phyloP scores from a whole-genome alignment of 768 basidiomycete species.

The Panellus pusillus region DNA sequence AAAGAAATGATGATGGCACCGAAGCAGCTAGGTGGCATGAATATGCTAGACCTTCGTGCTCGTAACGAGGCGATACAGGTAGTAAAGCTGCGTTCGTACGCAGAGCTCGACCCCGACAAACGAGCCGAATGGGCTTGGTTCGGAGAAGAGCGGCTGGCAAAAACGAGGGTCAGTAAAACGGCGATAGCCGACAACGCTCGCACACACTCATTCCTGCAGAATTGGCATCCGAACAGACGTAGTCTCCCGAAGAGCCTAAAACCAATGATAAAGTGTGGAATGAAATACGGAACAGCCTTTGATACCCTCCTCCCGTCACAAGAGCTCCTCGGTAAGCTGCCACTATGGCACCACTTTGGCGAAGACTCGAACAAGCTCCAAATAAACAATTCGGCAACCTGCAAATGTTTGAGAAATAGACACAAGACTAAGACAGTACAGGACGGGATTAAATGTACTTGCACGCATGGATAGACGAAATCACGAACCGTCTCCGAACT shows the following conservation, averaged over 20 bases:
- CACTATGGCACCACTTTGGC: constrained; percentile 35
- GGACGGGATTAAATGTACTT: no score
- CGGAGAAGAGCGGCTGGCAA: constrained; percentile 26
- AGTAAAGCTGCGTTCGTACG: constrained; percentile 28
- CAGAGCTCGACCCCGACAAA: constrained; percentile 7
- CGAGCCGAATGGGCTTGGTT: constrained; percentile 31
- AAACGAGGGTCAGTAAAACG: background rate
- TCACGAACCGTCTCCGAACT: no score
- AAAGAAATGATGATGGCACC: constrained; percentile 21
- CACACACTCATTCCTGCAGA: constrained; percentile 28
- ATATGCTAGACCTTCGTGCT: constrained; percentile 25
- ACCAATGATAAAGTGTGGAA: constrained; percentile 22
- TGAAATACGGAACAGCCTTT: constrained; percentile 19
- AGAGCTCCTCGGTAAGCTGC: constrained; percentile 18
- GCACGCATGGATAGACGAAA: no score
- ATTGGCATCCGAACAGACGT: constrained; percentile 19
- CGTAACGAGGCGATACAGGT: constrained; percentile 29
- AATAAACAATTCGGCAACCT: no score
- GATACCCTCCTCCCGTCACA: constrained; percentile 15
- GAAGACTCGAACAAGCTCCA: no score
- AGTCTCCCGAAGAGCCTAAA: constrained; percentile 16
- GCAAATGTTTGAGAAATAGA: no score
- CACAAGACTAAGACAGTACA: no score
- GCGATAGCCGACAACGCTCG: constrained; percentile 1
- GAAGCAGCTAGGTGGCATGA: constrained; percentile 24